These are phyloP conservation scores for Carex scoparia DNA, from an alignment of 176 grass and related monocot species.

Conservation along the genomic window DNA sequence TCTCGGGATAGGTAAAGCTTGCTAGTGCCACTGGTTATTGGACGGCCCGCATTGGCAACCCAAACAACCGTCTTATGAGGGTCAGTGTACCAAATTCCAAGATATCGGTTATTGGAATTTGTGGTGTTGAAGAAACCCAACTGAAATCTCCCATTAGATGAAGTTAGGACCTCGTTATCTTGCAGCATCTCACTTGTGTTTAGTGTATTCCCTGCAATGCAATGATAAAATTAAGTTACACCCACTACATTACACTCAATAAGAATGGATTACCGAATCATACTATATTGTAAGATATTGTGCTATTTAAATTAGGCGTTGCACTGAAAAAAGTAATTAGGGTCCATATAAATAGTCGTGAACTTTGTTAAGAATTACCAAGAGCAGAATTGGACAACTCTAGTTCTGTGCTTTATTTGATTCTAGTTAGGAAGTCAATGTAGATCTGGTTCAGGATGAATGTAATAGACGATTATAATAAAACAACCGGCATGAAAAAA, in stretches of 20 bases:
- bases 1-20: not conserved
- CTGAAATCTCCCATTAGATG: slow-evolving; percentile 9
- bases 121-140: slow-evolving; percentile 20
- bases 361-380: too few relatives aligned
- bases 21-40: not conserved
- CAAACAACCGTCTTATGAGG: not conserved
- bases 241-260: not conserved
- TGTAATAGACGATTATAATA: not conserved
- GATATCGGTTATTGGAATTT: not conserved
- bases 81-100: slow-evolving; percentile 6
- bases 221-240: not conserved
- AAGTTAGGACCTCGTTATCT: not conserved
- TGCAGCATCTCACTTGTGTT: not conserved
- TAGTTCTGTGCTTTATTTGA: not conserved
- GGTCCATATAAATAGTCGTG: not conserved
- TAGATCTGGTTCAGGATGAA: not conserved
- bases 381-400: too few relatives aligned
- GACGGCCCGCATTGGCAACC: not conserved
- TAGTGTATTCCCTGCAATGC: not conserved
- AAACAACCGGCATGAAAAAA: not conserved
- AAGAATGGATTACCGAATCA: not conserved
- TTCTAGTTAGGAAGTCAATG: not conserved
- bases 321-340: not conserved
- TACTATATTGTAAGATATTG: not conserved
- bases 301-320: not conserved